phyloP scores from a whole-genome alignment of 805 yeast genomes.

The Saccharomycopsis amapae region DNA sequence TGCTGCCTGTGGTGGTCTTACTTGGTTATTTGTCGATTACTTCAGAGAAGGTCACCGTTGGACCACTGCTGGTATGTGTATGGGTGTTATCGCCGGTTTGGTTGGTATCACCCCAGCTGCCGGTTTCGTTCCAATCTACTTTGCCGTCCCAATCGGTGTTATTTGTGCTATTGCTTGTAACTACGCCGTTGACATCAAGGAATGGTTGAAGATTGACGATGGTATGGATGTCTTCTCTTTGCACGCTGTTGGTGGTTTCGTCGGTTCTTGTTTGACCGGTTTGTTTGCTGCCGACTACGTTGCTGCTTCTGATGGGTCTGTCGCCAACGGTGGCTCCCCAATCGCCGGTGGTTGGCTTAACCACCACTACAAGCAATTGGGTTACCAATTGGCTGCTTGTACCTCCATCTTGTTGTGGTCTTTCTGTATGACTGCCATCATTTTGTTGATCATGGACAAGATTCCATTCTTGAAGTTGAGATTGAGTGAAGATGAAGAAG shows the following conservation, averaged over 20 bases:
- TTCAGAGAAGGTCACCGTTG: conserved; percentile 75
- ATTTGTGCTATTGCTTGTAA: conserved; percentile 57
- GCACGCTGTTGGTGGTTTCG: conserved; percentile 90
- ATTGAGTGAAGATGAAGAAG: conserved; percentile 80
- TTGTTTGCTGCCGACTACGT: conserved; percentile 88
- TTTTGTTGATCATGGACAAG: conserved; percentile 60
- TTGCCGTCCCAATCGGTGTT: conserved; percentile 77
- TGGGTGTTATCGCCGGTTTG: conserved; percentile 89
- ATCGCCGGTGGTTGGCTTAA: conserved; percentile 86
- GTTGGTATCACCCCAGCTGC: conserved; percentile 97
- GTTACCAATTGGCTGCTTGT: conserved; percentile 80
- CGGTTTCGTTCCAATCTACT: conserved; percentile 90
- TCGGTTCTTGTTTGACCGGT: conserved; percentile 74
- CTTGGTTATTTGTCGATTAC: conserved; percentile 92
- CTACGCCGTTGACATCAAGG: conserved; percentile 77
- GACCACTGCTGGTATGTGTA: conserved; percentile 91
- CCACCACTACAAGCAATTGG: conserved; percentile 75
- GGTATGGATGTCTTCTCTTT: conserved; percentile 92
- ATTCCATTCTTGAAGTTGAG: conserved; percentile 79
- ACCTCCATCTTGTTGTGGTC: conserved; percentile 70
- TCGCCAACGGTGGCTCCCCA: conserved; percentile 29
- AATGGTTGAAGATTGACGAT: conserved; percentile 71
- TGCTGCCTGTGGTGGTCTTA: conserved; percentile 85
- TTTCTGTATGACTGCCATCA: conserved; percentile 60
- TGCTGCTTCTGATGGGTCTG: conserved; percentile 69